Evolutionary conservation across 805 yeast species (phyloP).

Genomic region (Candida ipomoeae): DNA sequence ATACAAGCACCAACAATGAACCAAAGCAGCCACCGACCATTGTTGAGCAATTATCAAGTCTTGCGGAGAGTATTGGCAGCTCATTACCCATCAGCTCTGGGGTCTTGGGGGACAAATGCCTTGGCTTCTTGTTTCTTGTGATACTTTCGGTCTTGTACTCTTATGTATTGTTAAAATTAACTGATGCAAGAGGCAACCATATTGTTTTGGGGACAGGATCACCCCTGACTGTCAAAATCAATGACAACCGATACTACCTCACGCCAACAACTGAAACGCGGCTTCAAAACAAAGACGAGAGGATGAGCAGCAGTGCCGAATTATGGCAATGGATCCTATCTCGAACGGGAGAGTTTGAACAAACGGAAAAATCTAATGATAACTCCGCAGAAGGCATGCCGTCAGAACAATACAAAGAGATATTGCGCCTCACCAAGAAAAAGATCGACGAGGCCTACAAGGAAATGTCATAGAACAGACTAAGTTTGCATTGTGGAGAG

Average conservation of each 20-base stretch:
- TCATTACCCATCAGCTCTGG: constrained; percentile 11
- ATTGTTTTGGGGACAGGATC: neutral
- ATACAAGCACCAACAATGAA: neutral
- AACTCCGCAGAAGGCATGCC: neutral
- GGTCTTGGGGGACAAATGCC: constrained; percentile 7
- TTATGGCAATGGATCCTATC: constrained; percentile 18
- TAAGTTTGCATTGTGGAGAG: neutral
- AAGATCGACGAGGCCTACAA: constrained; percentile 13
- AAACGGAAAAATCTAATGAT: neutral
- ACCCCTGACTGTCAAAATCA: constrained; percentile 3
- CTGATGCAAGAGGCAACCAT: neutral
- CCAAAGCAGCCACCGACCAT: constrained; percentile 2
- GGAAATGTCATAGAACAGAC: neutral
- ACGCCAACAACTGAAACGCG: constrained; percentile 13
- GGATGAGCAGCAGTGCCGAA: constrained; percentile 3
- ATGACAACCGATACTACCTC: constrained; percentile 7
- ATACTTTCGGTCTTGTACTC: constrained; percentile 10
- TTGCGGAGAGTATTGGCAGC: constrained; percentile 14
- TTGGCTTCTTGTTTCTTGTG: constrained; percentile 11
- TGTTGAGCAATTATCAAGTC: constrained; percentile 3
- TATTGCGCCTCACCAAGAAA: constrained; percentile 15
- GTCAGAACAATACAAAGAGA: constrained; percentile 12
- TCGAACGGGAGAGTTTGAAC: constrained; percentile 7
- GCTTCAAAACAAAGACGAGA: constrained; percentile 6
- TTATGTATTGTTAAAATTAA: neutral